Base-by-base conservation (phyloP, 306 rosid species). In the Medicago truncatula region DNA sequence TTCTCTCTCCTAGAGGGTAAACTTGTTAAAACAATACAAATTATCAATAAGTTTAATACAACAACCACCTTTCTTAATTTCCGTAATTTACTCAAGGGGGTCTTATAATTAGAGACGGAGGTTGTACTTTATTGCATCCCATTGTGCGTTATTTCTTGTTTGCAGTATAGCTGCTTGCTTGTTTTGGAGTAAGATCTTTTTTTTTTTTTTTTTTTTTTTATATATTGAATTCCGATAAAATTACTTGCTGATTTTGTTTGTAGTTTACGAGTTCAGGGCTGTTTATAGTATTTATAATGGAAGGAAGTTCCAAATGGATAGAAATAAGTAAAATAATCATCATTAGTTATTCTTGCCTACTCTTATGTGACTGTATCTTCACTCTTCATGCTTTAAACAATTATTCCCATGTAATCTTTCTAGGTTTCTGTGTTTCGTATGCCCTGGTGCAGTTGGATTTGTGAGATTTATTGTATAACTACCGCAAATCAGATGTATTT, bases 351-450 rank as follows among this genome's bases (percentile, higher is more conserved):
- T 68, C 34, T 61, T 40, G 50, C 66, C 23, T 58, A 15, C 56
- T 65, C 68, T 58, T 15, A 21, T 66, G 25, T 43, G 44, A 25
- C 31, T 18, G 70, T 54, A 40, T 75, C 62, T 79, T 63, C 67
- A 65, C 50, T 74, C 67, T 74, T 74, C 67, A 66, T 38, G 49
- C 64, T 74, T 68, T 70, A 61, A 13, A 6, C 28, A 16, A 62
- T 67, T 78, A 38, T 74, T 74, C 57, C 57, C 68, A 11, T 16
- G 39, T 71, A 53, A 54, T 62, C 39, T 75, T 41, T 73, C 36
- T 31, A 49, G 46, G n/a, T 50, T 75, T 70, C 13, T 38, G 18
- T 15, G 15, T 47, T 65, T 71, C 38, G 44, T 65, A 31, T 23
- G 61, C 74, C 59, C 18, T 76, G 38, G 38, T 59, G 64, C 50